Evolutionary conservation across 441 rosid genomes (phyloP), one percentile per base, ranked within the genome.

Genomic region (Croton setiger): DNA sequence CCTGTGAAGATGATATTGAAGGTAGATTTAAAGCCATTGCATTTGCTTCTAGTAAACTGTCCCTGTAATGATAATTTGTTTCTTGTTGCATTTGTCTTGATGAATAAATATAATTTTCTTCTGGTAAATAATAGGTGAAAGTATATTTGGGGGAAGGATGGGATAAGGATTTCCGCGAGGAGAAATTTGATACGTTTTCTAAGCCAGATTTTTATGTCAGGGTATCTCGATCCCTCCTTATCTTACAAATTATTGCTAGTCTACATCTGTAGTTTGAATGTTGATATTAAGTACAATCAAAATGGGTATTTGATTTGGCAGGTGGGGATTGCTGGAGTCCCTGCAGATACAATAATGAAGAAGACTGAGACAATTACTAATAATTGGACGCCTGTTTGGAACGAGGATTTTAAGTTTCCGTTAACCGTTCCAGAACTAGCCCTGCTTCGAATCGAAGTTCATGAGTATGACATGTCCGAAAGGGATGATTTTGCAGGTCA

Each of bases 81-180:
- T 20, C 31, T 27, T 23, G 39, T 63, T 59, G 43, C 47, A 23
- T 23, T 48, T 45, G 53, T 33, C 13, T 13, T 1, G 14, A 70
- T 20, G 57, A 60, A 39, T 27, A 43, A 13, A 6, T 21, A 3
- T 18, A 20, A 17, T 44, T 51, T 55, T 67, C 31, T 49, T 43
- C 13, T 75, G 59, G 27, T 62, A 75, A 35, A 49, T 27, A 27
- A 49, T 60, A 93, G 98, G 94, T 93, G 39, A 89, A 83, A 72
- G 70, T 93, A 71, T 90, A 78, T 48, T 88, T 93, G 96, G 97
- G 97, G 59, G 93, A 93, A 79, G 96, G 97, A 66, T 93, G 98
- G 97, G 76, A 72, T 71, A 52, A 60, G 5, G 98, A 93, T 64
- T 93, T 90, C 71, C 74, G 44, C 0, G 88, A 76, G 66, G 85